Evolutionary conservation across 768 basidiomycete species (phyloP), one percentile per base, ranked within the genome.

Genomic region (Suillus occidentalis): DNA sequence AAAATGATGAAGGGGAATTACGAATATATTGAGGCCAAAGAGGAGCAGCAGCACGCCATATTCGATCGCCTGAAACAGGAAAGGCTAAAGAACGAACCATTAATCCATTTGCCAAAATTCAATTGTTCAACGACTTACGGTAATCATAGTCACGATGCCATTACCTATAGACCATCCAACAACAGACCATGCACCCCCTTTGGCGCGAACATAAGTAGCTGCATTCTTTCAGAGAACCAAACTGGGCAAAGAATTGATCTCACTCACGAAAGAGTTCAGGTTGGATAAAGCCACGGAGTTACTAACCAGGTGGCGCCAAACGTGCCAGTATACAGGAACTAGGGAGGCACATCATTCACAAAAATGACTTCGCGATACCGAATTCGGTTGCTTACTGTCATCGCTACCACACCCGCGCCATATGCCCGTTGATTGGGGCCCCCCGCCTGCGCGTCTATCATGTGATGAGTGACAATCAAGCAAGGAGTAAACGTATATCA

Each of bases 261-360:
- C 22, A 31, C 62, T 63, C 62, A 63, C 62, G 63, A 43, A 64
- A 64, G n/a, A 64, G 63, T 22, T 64, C 63, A 20, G 63, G 63
- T 64, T 22, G 63, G 63, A 12, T 64, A 64, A 28, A 64, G 61
- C 62, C 63, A 64, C 37, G 63, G 63, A 49, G 64, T 65, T 50
- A 64, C 64, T 14, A 65, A 31, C 64, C 64, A 65, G 14, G 64
- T 65, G 14, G 64, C 63, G 9, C 63, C 63, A 45, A 64, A 64
- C 7, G 63, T 65, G 28, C 64, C 64, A 22, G 64, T 65, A 61
- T 64, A 64, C 20, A 64, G 63, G 63, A 65, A 64, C 63, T 63
- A n/a, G 42, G 16, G 18, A 55, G 53, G 28, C 31, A 31, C 52
- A 55, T 28, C 7, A 47, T 31, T 20, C 20, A 28, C 36, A 40